Conservation (phyloP, 2,329 filamentous ascomycete genomes). For the Paecilomyces niveus region DNA sequence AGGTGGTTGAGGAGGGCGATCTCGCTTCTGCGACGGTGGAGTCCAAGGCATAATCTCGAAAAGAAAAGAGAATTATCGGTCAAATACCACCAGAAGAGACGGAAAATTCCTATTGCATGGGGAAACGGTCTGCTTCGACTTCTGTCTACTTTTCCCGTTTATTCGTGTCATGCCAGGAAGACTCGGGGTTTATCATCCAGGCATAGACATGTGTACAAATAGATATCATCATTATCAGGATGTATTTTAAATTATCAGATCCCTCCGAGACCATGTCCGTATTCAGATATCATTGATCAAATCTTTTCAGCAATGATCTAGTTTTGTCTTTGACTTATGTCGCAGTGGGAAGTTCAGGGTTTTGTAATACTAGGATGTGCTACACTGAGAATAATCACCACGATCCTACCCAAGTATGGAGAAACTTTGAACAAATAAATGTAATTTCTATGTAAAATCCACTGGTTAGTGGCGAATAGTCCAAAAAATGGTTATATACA, state of each 20-base stretch:
- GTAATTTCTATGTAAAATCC: too few relatives aligned
- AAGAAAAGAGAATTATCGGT: neutral
- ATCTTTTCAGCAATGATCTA: too few relatives aligned
- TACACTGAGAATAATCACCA: too few relatives aligned
- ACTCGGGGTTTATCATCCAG: neutral
- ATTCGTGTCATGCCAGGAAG: neutral
- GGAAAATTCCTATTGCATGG: neutral
- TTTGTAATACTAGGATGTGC: too few relatives aligned
- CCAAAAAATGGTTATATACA: too few relatives aligned
- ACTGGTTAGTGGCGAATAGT: too few relatives aligned
- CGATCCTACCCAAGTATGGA: too few relatives aligned
- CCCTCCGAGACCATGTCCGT: neutral
- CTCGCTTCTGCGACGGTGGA: conserved; percentile 12
- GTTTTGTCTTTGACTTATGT: too few relatives aligned
- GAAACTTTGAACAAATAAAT: too few relatives aligned
- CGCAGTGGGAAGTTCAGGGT: too few relatives aligned
- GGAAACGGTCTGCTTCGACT: neutral
- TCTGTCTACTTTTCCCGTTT: neutral
- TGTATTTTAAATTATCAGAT: neutral
- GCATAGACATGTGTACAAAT: neutral
- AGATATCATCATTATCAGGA: neutral
- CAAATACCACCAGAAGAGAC: neutral
- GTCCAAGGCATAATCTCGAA: conserved; percentile 14
- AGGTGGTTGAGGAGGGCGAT: conserved; percentile 24
- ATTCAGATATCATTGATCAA: too few relatives aligned